Base-by-base conservation (phyloP, 139 green algal genomes). In the Volvox reticuliferus region DNA sequence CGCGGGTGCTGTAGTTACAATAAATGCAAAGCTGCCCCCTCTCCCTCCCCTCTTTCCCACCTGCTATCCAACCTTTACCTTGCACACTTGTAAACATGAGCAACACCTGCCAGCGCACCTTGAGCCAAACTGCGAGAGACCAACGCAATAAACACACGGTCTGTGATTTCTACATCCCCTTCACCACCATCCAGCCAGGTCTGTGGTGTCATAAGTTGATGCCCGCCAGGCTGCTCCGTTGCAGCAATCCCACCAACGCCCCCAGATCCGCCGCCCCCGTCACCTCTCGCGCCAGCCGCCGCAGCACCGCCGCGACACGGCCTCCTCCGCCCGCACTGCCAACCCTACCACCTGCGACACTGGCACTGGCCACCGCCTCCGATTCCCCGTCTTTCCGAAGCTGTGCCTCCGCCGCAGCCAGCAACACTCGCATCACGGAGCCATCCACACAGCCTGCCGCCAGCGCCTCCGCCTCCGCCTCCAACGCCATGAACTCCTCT, bases 391-490 rank as follows among this genome's bases (percentile, higher is more conserved):
- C 71, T 1, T 30, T 30, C 71, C 71, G 71, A n/a, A 79, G 3
- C 19, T 55, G 61, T 22, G 61, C 65, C 32, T 88, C 67, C 2
- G 36, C 83, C 26, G 35, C 44, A 26, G 22, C 20, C 69, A 71
- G n/a, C 69, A 89, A 1, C 69, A 71, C 6, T 36, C 85, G 18
- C 69, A 89, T 24, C 69, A 89, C 5, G 19, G 37, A 16, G 3
- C 85, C 85, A 14, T 89, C 85, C 36, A 82, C 28, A 75, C 85
- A 75, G 5, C 85, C n/a, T 14, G 18, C 37, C 28, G 69, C 37
- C 69, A 89, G 69, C 69, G 2, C 21, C 85, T 65, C 21, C 5
- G 85, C 84, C 68, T 81, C 85, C 69, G 35, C 85, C 44, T 89
- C 85, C 33, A n/a, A 13, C 18, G 76, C 67, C 30, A n/a, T 28